Percentiles rank a stretch among this genome's conserved stretches.
These are phyloP conservation scores for Aureobasidium sp. DNA, from an alignment of 2,329 filamentous ascomycete species.

Conservation along the genomic window DNA sequence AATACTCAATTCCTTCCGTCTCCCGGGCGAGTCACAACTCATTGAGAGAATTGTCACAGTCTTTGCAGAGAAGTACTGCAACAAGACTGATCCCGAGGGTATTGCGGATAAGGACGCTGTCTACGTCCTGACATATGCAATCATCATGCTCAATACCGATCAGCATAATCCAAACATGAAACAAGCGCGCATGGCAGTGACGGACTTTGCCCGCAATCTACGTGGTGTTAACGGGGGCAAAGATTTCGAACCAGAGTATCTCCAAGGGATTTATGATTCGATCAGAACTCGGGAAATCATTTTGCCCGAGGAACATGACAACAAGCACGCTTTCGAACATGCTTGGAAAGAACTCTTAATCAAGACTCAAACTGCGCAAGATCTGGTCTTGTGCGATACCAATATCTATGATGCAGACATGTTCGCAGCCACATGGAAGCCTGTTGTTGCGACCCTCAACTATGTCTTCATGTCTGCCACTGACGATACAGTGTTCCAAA, in stretches of 20 bases:
- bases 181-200: slow-evolving; percentile 72
- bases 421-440: slow-evolving; percentile 93
- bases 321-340: slow-evolving; percentile 92
- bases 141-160: slow-evolving; percentile 96
- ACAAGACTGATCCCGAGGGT: slow-evolving; percentile 58
- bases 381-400: slow-evolving; percentile 72
- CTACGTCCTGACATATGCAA: slow-evolving; percentile 87
- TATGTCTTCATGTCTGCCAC: slow-evolving; percentile 99
- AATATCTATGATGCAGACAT: slow-evolving; percentile 97
- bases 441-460: slow-evolving; percentile 86
- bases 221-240: slow-evolving; percentile 78
- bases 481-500: slow-evolving; percentile 88
- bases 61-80: slow-evolving; percentile 80
- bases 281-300: slow-evolving; percentile 95
- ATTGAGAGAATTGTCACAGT: slow-evolving; percentile 87
- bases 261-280: slow-evolving; percentile 79
- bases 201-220: slow-evolving; percentile 81
- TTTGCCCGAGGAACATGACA: slow-evolving; percentile 92
- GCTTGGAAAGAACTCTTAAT: slow-evolving; percentile 91
- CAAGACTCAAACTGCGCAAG: slow-evolving; percentile 69
- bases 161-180: slow-evolving; percentile 90
- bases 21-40: slow-evolving; percentile 85
- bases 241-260: slow-evolving; percentile 75
- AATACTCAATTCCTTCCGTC: slow-evolving; percentile 82
- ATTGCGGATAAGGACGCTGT: slow-evolving; percentile 81